phyloP scores from a whole-genome alignment of 2,329 filamentous ascomycete species.

The Fusarium sp. region DNA sequence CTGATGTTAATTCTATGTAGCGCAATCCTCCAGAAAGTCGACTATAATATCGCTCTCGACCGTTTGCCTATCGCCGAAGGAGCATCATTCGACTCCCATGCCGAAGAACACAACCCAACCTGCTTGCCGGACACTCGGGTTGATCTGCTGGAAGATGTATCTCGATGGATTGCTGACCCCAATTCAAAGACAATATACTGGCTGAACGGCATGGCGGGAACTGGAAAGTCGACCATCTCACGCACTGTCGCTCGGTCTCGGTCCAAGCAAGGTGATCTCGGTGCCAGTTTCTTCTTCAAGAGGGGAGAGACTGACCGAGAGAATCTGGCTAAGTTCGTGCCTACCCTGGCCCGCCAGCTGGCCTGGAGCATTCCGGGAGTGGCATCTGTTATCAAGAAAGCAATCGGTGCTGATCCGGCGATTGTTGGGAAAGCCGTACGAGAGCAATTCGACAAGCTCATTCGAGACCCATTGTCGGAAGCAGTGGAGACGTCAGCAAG shows the following conservation, averaged over 20 bases:
- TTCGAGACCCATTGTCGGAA: neutral
- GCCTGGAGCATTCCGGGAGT: neutral
- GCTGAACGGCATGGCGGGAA: neutral
- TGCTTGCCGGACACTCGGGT: slow-evolving; percentile 48
- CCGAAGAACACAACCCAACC: slow-evolving; percentile 47
- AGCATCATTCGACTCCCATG: slow-evolving; percentile 51
- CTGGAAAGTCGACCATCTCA: neutral
- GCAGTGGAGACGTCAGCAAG: too few relatives aligned
- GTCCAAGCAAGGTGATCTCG: fast-evolving
- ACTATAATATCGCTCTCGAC: neutral
- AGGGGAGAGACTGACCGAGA: neutral
- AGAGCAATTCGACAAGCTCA: neutral
- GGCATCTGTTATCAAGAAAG: neutral
- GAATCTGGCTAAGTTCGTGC: neutral
- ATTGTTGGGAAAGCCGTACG: neutral
- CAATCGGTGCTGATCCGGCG: neutral
- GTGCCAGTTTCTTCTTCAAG: neutral
- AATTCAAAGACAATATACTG: neutral
- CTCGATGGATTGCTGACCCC: neutral
- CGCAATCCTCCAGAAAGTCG: too few relatives aligned
- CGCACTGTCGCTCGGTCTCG: neutral
- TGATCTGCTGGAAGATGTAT: slow-evolving; percentile 43
- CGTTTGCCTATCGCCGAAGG: slow-evolving; percentile 31
- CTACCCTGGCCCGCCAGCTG: neutral
- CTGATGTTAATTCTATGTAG: too few relatives aligned